Percentiles rank a stretch among this genome's conserved stretches.
phyloP scores from a whole-genome alignment of 192 early-diverging fungal species.

The Gonapodya prolifera region DNA sequence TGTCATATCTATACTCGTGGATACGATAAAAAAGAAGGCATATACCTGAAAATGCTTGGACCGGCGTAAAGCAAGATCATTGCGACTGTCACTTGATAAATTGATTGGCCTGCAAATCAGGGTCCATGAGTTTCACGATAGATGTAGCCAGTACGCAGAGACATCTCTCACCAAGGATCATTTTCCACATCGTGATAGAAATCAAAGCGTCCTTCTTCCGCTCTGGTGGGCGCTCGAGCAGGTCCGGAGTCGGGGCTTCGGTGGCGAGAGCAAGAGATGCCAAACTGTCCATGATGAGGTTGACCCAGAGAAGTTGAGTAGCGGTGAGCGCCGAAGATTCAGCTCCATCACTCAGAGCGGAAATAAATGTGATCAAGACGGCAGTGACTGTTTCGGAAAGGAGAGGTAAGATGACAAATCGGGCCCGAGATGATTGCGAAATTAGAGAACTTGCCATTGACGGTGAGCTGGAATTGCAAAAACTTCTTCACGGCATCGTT shows the following conservation, averaged over 20 bases:
- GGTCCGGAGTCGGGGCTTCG: slow-evolving; percentile 73
- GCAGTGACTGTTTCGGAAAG: slow-evolving; percentile 45
- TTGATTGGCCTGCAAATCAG: slow-evolving; percentile 42
- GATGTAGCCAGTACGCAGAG: background rate
- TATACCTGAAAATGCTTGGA: background rate
- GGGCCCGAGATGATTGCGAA: slow-evolving; percentile 19
- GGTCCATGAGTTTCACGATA: background rate
- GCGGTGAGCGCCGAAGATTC: slow-evolving; percentile 84
- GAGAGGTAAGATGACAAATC: slow-evolving; percentile 29
- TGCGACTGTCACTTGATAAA: slow-evolving; percentile 69
- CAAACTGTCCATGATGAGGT: slow-evolving; percentile 99
- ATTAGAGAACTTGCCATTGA: slow-evolving; percentile 51
- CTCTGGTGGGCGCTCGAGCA: slow-evolving; percentile 68
- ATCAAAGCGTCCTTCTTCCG: slow-evolving; percentile 65
- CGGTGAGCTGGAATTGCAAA: slow-evolving; percentile 96
- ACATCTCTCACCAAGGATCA: slow-evolving; percentile 48
- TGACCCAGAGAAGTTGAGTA: slow-evolving; percentile 96
- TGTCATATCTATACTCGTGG: too few relatives aligned
- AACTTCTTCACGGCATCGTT: slow-evolving; percentile 98
- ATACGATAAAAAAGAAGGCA: background rate
- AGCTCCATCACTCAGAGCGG: slow-evolving; percentile 43
- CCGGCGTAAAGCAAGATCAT: background rate
- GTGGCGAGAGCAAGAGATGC: slow-evolving; percentile 62
- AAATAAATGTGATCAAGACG: slow-evolving; percentile 66
- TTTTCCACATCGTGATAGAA: slow-evolving; percentile 77